phyloP scores from a whole-genome alignment of 768 basidiomycete species.

The Leucocoprinus leucothites region DNA sequence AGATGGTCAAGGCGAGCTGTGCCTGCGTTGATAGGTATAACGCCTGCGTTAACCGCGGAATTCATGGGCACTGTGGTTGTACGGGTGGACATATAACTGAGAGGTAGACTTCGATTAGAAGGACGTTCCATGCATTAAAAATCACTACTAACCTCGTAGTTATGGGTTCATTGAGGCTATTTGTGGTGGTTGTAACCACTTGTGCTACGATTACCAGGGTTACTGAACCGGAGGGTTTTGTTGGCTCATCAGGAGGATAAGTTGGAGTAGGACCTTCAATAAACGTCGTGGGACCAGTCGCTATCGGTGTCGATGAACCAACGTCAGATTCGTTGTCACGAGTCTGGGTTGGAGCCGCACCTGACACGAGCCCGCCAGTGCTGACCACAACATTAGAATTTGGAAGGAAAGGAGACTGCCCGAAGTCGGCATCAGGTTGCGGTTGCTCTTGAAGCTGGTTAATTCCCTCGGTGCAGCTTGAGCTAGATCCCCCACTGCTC shows the following conservation, averaged over 20 bases:
- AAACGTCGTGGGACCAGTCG: neutral
- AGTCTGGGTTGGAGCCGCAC: neutral
- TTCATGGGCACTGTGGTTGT: slow-evolving; percentile 3
- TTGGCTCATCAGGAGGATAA: neutral
- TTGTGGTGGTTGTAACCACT: neutral
- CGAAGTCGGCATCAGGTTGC: slow-evolving; percentile 21
- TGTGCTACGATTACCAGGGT: slow-evolving; percentile 10
- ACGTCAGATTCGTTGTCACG: neutral
- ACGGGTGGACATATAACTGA: slow-evolving; percentile 5
- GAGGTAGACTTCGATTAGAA: neutral
- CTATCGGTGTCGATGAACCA: neutral
- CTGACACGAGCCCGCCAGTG: neutral
- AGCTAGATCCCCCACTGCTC: slow-evolving; percentile 22
- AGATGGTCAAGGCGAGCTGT: neutral
- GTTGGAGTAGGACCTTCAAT: neutral
- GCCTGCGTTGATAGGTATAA: slow-evolving; percentile 10
- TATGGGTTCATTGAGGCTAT: neutral
- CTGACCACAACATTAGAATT: neutral
- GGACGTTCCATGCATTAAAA: neutral
- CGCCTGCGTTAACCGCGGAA: neutral
- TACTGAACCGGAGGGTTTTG: slow-evolving; percentile 1
- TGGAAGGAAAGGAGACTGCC: neutral
- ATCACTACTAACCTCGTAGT: slow-evolving; percentile 1
- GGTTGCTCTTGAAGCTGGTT: slow-evolving; percentile 27
- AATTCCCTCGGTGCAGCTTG: slow-evolving; percentile 20